These are phyloP conservation scores for Pseudocercospora macadamiae DNA, from an alignment of 2,329 filamentous ascomycete genomes.

Conservation along the genomic window DNA sequence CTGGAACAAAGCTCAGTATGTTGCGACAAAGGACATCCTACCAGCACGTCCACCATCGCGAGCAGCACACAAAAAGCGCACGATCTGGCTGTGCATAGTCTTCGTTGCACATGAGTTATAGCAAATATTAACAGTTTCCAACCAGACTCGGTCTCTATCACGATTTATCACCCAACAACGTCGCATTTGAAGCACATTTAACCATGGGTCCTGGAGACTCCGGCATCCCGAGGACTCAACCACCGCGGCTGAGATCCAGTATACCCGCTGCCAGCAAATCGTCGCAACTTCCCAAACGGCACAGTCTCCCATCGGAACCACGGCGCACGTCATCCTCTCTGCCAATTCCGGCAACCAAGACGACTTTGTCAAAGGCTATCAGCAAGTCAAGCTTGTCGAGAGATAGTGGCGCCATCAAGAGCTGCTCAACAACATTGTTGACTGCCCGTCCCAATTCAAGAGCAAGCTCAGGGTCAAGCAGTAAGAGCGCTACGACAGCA, in stretches of 20 bases:
- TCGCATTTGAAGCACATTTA: background rate
- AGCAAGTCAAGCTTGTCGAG: background rate
- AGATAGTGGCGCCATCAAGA: background rate
- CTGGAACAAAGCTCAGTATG: background rate
- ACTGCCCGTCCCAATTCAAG: no score
- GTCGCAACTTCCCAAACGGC: no score
- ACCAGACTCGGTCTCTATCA: background rate
- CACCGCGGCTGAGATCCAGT: no score
- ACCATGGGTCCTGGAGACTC: background rate
- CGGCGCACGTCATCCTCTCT: no score
- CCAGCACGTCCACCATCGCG: background rate
- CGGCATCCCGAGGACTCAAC: background rate
- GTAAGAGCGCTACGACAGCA: background rate
- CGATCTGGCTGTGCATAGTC: no score
- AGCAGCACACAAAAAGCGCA: background rate
- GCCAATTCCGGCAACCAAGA: background rate
- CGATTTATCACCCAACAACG: background rate
- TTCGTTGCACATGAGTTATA: no score
- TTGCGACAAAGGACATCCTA: background rate
- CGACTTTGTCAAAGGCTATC: background rate
- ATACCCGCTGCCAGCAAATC: no score
- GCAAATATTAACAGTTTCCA: background rate
- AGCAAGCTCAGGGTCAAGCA: background rate
- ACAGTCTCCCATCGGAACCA: no score
- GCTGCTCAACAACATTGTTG: no score